phyloP scores from a whole-genome alignment of 257 asterid genomes.

The Penstemon newberryi region DNA sequence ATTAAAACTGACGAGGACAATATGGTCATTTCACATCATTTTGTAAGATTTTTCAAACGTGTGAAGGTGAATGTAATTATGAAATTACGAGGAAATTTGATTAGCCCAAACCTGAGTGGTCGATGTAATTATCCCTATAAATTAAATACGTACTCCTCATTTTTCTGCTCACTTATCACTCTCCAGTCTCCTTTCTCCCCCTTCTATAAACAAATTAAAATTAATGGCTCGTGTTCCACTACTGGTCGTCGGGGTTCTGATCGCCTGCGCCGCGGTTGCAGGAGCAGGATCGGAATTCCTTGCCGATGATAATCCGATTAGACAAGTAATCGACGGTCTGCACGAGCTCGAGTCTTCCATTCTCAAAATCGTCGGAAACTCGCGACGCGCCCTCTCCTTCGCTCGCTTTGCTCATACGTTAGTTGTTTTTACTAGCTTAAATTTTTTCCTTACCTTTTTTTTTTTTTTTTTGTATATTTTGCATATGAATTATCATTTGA shows the following conservation, averaged over 20 bases:
- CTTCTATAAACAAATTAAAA: background rate
- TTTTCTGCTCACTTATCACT: background rate
- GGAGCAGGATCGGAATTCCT: slow-evolving; percentile 38
- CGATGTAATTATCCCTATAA: too few relatives aligned
- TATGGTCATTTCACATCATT: too few relatives aligned
- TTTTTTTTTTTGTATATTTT: background rate
- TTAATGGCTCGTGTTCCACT: slow-evolving; percentile 49
- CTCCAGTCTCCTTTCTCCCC: too few relatives aligned
- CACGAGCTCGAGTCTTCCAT: slow-evolving; percentile 65
- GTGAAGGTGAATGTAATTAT: too few relatives aligned
- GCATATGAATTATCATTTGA: background rate
- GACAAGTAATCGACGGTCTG: slow-evolving; percentile 77
- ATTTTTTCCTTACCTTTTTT: background rate
- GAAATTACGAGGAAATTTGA: too few relatives aligned
- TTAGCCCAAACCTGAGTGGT: too few relatives aligned
- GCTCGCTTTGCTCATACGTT: slow-evolving; percentile 86
- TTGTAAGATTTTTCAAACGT: too few relatives aligned
- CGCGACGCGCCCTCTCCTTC: slow-evolving; percentile 71
- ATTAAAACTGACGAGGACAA: too few relatives aligned
- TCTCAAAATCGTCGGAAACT: slow-evolving; percentile 55
- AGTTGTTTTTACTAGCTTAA: background rate
- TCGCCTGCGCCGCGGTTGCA: slow-evolving; percentile 37
- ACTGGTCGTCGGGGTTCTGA: slow-evolving; percentile 42
- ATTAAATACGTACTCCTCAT: too few relatives aligned
- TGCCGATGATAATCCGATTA: slow-evolving; percentile 63